Evolutionary conservation across 139 green algal species (phyloP), one percentile per base, ranked within the genome.

Genomic region (Pedinophyceae sp.): DNA sequence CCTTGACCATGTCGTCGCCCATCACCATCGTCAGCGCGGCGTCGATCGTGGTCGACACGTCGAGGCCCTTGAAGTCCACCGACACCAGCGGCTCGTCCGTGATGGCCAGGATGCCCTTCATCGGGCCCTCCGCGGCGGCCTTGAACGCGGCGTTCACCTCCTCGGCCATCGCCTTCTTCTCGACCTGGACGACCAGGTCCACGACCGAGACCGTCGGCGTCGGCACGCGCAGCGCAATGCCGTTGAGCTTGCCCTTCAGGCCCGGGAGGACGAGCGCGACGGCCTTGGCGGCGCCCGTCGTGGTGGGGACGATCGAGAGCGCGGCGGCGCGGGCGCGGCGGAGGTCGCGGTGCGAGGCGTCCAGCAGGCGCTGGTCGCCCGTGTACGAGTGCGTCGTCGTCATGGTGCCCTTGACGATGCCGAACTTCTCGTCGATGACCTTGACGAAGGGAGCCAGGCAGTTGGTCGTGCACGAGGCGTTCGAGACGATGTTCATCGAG

Each of bases 311-410:
- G 66, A 98, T 98, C 81, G 95, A 95, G 25, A 98, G 80, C 26
- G 87, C 87, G 41, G 91, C 91, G 28, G 91, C 91, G 43, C 91
- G 89, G 5, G 91, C 89, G 58, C 91, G 83, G 63, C 91, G 80
- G 67, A 97, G 79, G 65, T 98, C 91, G 58, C 89, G 79, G 87
- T 96, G 88, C n/a, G 76, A 89, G 2, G 88, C 89, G 70, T 99
- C 91, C 62, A 97, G 77, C 74, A 99, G 80, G 58, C 85, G 71
- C 88, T 97, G 89, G 81, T 99, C 91, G 56, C 88, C 88, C 27
- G 91, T 99, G 89, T 99, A 99, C 13, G 84, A 94, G 85, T 99
- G 91, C 47, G 84, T 95, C 65, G 91, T 99, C 65, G 91, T 99
- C 89, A 99, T 99, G 52, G 78, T 93, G 51, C 88, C 91, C 87